Percentiles rank a stretch among this genome's conserved stretches.
phyloP scores from a whole-genome alignment of 2,329 filamentous ascomycete genomes.

The Cryphonectria japonica region DNA sequence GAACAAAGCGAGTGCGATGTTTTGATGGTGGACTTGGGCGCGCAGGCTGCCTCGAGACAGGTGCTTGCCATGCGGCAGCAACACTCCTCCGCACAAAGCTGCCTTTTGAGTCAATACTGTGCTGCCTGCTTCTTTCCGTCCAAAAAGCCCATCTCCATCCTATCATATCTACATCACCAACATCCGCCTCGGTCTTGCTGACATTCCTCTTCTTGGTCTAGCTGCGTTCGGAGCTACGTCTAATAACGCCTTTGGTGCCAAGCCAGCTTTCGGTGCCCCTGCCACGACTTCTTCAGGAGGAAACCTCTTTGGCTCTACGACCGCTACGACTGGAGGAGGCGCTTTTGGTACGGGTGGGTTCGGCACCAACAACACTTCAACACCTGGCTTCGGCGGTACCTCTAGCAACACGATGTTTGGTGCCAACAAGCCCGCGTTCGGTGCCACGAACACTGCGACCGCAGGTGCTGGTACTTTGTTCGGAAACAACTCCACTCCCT shows the following conservation, averaged over 20 bases:
- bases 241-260: constrained; percentile 44
- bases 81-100: constrained; percentile 1
- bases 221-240: constrained; percentile 43
- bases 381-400: constrained; percentile 43
- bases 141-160: neutral
- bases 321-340: constrained; percentile 43
- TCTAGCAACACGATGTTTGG: constrained; percentile 57
- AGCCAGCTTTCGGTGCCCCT: constrained; percentile 59
- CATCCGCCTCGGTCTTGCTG: constrained; percentile 14
- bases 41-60: constrained; percentile 4
- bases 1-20: constrained; percentile 28
- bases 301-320: constrained; percentile 50
- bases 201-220: constrained; percentile 16
- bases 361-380: constrained; percentile 39
- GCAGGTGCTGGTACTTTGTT: constrained; percentile 49
- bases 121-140: constrained; percentile 2
- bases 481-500: constrained; percentile 42
- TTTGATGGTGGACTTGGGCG: constrained; percentile 17
- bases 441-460: constrained; percentile 42
- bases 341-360: constrained; percentile 49
- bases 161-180: constrained; percentile 1
- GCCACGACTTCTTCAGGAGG: constrained; percentile 44
- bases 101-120: constrained; percentile 11
- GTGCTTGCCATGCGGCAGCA: constrained; percentile 21
- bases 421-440: constrained; percentile 51